phyloP scores from a whole-genome alignment of 163 green algal genomes.

The Volvox carteri region DNA sequence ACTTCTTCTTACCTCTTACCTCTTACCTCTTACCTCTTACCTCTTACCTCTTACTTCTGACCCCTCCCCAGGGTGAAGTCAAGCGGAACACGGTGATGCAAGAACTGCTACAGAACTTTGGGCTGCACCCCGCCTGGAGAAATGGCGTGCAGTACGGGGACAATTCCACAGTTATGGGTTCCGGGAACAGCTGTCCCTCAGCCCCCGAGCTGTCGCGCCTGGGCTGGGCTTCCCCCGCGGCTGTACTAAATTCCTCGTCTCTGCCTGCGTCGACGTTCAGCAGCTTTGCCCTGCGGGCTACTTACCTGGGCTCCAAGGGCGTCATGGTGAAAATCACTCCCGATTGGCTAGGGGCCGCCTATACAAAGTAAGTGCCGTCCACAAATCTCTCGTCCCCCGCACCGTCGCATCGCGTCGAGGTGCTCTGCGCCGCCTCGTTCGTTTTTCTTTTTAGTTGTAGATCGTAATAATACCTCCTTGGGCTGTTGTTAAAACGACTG shows the following conservation, averaged over 20 bases:
- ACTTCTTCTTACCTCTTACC: too few relatives aligned
- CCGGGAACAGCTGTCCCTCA: slow-evolving; percentile 1
- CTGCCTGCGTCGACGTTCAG: background rate
- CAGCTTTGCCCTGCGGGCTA: background rate
- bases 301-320: background rate
- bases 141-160: slow-evolving; percentile 11
- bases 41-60: too few relatives aligned
- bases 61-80: slow-evolving; percentile 18
- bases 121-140: slow-evolving; percentile 1
- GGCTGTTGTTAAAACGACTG: too few relatives aligned
- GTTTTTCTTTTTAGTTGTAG: too few relatives aligned
- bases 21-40: too few relatives aligned
- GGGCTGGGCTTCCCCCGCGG: background rate
- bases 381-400: too few relatives aligned
- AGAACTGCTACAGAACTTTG: slow-evolving; percentile 29
- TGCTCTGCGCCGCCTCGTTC: too few relatives aligned
- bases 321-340: background rate
- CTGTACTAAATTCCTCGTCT: background rate
- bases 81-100: slow-evolving; percentile 15
- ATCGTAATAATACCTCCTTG: too few relatives aligned
- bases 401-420: too few relatives aligned
- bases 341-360: slow-evolving; percentile 4
- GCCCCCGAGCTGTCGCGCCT: slow-evolving; percentile 37
- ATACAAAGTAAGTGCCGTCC: slow-evolving; percentile 37
- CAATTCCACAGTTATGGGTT: background rate